Conservation (phyloP, 2,329 filamentous ascomycete species). For the Penicillium paneum region DNA sequence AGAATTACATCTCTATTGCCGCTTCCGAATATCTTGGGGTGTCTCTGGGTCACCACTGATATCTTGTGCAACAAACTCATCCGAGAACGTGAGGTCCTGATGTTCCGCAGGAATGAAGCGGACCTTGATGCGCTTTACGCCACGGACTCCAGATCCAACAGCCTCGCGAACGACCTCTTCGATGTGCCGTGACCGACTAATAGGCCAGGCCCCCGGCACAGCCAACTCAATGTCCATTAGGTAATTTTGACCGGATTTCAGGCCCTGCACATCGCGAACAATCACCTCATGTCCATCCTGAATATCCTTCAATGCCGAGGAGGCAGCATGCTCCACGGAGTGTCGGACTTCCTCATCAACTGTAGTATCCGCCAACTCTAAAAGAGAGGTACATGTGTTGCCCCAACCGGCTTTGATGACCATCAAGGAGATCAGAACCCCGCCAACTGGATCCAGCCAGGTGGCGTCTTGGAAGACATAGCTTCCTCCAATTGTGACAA, state of each 20-base stretch:
- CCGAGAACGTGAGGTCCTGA: constrained; percentile 58
- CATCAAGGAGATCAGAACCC: constrained; percentile 86
- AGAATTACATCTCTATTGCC: constrained; percentile 6
- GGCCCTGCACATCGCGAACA: constrained; percentile 75
- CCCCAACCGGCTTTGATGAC: constrained; percentile 85
- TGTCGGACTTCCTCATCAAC: constrained; percentile 80
- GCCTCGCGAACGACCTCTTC: constrained; percentile 71
- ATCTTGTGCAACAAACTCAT: constrained; percentile 73
- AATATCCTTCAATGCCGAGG: constrained; percentile 57
- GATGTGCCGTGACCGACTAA: constrained; percentile 65
- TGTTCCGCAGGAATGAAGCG: constrained; percentile 73
- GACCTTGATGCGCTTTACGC: constrained; percentile 77
- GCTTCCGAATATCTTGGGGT: constrained; percentile 39
- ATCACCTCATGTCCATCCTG: constrained; percentile 59
- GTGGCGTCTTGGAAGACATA: constrained; percentile 80
- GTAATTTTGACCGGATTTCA: constrained; percentile 97
- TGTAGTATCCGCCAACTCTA: constrained; percentile 86
- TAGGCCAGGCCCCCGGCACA: constrained; percentile 71
- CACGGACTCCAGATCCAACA: constrained; percentile 74
- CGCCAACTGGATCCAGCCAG: constrained; percentile 93
- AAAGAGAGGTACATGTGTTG: constrained; percentile 77
- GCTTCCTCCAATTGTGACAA: constrained; percentile 82
- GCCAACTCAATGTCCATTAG: constrained; percentile 84
- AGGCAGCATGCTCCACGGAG: constrained; percentile 65
- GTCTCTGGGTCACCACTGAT: constrained; percentile 58